Conservation (phyloP, 1,139 yeast genomes). For the Geotrichum bryndzae region DNA sequence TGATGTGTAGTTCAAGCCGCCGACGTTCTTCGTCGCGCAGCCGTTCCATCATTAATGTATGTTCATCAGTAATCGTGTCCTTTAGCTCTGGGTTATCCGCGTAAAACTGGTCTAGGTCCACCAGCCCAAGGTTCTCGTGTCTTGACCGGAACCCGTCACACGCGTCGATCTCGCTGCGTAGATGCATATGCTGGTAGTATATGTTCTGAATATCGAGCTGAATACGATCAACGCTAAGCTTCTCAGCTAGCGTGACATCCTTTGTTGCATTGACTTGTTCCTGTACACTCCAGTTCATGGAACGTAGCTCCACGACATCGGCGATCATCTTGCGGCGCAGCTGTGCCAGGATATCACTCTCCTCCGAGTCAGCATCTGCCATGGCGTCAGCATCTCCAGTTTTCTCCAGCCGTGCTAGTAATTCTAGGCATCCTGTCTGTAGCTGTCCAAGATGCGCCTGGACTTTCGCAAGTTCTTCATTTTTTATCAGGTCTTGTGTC, state of each 20-base stretch:
- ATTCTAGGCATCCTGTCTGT: constrained; percentile 12
- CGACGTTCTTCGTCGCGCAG: constrained; percentile 32
- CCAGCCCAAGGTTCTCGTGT: constrained; percentile 30
- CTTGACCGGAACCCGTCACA: constrained; percentile 29
- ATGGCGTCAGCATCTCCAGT: neutral
- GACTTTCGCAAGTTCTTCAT: neutral
- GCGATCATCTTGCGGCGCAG: constrained; percentile 24
- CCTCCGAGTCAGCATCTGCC: neutral
- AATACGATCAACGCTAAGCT: constrained; percentile 28
- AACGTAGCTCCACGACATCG: constrained; percentile 25
- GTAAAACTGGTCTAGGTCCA: constrained; percentile 30
- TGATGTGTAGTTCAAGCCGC: constrained; percentile 27
- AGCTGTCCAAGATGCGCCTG: constrained; percentile 10
- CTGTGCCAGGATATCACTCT: constrained; percentile 1
- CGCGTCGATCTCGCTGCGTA: constrained; percentile 30
- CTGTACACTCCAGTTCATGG: constrained; percentile 28
- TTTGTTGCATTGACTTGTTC: constrained; percentile 22
- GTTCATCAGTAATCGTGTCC: constrained; percentile 19
- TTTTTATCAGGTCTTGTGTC: constrained; percentile 4
- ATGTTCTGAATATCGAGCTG: constrained; percentile 33
- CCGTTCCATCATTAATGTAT: constrained; percentile 31
- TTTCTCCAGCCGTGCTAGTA: neutral
- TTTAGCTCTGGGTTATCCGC: constrained; percentile 27
- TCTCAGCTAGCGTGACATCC: constrained; percentile 24
- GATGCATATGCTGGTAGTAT: constrained; percentile 32